A percentile compares a stretch with the other conserved stretches of the same genome.
Conservation (phyloP, 805 yeast species). For the Starmera dryadoides region DNA sequence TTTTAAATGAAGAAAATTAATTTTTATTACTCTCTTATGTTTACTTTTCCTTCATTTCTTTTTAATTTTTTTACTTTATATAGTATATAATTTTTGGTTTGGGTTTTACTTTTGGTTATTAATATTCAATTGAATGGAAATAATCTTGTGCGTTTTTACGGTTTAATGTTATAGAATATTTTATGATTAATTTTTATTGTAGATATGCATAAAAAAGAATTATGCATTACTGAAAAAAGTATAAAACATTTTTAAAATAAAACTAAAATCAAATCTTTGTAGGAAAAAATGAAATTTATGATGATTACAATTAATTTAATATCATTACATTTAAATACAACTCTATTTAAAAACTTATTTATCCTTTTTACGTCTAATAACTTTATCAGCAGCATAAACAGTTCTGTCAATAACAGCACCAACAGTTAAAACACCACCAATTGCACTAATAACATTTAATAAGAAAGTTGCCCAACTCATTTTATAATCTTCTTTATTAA, state of each 20-base stretch:
- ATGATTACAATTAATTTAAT: no score
- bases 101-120: no score
- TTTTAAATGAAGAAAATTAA: not conserved
- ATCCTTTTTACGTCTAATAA: slow-evolving; percentile 61
- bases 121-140: no score
- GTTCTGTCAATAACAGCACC: slow-evolving; percentile 86
- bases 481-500: slow-evolving; percentile 61
- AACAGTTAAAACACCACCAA: slow-evolving; percentile 90
- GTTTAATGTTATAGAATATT: no score
- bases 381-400: slow-evolving; percentile 83
- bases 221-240: no score
- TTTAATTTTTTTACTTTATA: not conserved
- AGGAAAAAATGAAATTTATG: no score
- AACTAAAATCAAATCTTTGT: no score
- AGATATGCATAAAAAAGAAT: no score
- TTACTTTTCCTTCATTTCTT: not conserved
- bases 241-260: no score
- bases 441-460: slow-evolving; percentile 75
- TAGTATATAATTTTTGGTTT: no score
- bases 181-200: no score
- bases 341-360: slow-evolving; percentile 7
- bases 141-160: no score
- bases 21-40: not conserved
- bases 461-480: slow-evolving; percentile 80
- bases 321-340: not conserved